Base-by-base conservation (phyloP, 2,329 filamentous ascomycete genomes). In the Cordyceps militaris region DNA sequence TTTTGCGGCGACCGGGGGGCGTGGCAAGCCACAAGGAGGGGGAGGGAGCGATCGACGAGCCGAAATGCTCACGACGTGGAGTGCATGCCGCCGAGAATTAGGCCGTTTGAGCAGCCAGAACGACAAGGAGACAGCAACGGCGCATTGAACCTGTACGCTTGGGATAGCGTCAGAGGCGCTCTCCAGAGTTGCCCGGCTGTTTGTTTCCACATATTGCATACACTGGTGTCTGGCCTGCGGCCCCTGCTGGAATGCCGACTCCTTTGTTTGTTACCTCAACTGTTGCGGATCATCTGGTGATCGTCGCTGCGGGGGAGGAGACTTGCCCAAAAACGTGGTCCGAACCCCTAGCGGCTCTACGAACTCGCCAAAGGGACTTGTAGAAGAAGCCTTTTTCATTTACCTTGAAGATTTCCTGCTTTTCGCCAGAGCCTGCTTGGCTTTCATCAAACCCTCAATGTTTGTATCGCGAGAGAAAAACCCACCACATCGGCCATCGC, bases 71-170 rank as follows among this genome's bases (percentile, higher is more conserved):
- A 44, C 53, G 52, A 57, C 46, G 48, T 54, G 48, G 49, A 54
- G 58, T 58, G 61, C 61, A 63, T 63, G 61, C 54, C 61, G 60
- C 62, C 62, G 62, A 63, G 62, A 60, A 60, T 61, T 59, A 57
- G 56, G 56, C 62, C 62, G 62, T 53, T 26, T n/a, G 19, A 23
- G 11, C 16, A 42, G 34, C 44, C n/a, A 47, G 51, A 38, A 38
- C 3, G 34, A 14, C 40, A 24, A 23, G 49, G 44, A 44, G 30
- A 38, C 23, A 48, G 32, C 19, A 58, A 10, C n/a, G 34, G 40
- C n/a, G 13, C 24, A 23, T 36, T 40, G 34, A n/a, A 13, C 21
- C 38, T 46, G 8, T 44, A n/a, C 23, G 13, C 40, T 38, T 48
- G 43, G 13, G 14, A 26, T 43, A 56, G 42, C 34, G 53, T 42